Evolutionary conservation across 2,329 filamentous ascomycete species (phyloP), one percentile per base, ranked within the genome.

Genomic region (Epichloe hybrida): DNA sequence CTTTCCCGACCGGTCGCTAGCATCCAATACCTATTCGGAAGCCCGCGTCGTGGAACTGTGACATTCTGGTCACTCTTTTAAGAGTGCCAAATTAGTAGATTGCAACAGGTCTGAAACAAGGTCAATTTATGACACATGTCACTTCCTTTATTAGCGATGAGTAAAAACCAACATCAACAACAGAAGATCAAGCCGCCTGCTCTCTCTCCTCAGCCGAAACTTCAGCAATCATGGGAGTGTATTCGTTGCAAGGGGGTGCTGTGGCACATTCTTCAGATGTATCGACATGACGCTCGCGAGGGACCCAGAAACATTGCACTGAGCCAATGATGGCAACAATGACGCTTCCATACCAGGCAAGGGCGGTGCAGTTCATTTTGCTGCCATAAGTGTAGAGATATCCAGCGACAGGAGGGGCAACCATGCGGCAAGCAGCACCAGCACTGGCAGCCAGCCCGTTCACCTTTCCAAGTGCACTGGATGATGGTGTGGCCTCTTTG

Each of bases 381-480:
- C 73, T 75, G 21, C 80, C 80, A n/a, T 77, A 61, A 0, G 77
- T 73, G 63, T 84, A 85, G 3, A 84, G 65, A 54, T 76, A 81
- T 3, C 81, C 81, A 2, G 79, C 76, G 15, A 84, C 62, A 0
- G 81, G 81, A 5, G 82, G 82, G 0, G 82, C 80, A 11, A 84
- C 67, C 65, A 85, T 87, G 51, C 83, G 73, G 58, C 80, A 85
- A 6, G 77, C 80, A 6, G 80, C 81, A 27, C 80, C 80, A 2
- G 79, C 80, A 52, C 79, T 82, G 48, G 81, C 81, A 21, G 81
- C 80, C 42, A 84, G 64, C 4, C 81, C 81, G 54, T 85, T 85
- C 57, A 85, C 76, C 57, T 74, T 80, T 48, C 81, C 81, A 39
- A 84, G 68, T 6, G 80, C 73, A 41, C 68, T 69, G 6, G 71